Conservation (phyloP, 2,329 filamentous ascomycete species). For the Exserohilum rostratum region DNA sequence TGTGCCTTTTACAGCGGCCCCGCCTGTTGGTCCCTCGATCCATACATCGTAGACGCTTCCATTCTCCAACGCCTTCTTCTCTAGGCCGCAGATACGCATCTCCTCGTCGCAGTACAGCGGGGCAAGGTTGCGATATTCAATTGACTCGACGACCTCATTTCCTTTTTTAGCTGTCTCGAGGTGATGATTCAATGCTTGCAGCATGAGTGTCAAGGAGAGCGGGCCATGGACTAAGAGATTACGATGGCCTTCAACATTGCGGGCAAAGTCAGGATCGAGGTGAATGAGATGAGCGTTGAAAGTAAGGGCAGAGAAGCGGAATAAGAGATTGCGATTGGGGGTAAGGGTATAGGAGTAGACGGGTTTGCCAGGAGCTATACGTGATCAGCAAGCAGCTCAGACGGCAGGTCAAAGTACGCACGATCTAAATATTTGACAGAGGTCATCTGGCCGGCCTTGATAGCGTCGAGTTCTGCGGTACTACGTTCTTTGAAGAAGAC, state of each 20-base stretch:
- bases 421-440: conserved; percentile 48
- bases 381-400: conserved; percentile 17
- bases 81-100: conserved; percentile 71
- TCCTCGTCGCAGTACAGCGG: conserved; percentile 78
- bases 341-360: conserved; percentile 65
- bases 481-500: conserved; percentile 66
- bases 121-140: conserved; percentile 81
- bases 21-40: conserved; percentile 50
- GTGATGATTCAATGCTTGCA: conserved; percentile 63
- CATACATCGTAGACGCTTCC: conserved; percentile 46
- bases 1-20: conserved; percentile 54
- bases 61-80: conserved; percentile 36
- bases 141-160: conserved; percentile 55
- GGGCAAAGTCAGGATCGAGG: conserved; percentile 74
- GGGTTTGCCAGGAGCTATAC: conserved; percentile 56
- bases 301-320: conserved; percentile 83
- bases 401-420: conserved; percentile 19
- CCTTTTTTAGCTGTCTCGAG: background rate
- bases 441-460: conserved; percentile 33
- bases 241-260: conserved; percentile 73
- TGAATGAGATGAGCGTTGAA: conserved; percentile 95
- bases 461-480: conserved; percentile 44
- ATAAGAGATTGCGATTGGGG: conserved; percentile 75
- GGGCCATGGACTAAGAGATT: conserved; percentile 87
- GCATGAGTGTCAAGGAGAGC: conserved; percentile 76